Percentiles rank a stretch among this genome's conserved stretches.
Evolutionary conservation across 345 rosid species (phyloP).

Genomic region (Brassica juncea): DNA sequence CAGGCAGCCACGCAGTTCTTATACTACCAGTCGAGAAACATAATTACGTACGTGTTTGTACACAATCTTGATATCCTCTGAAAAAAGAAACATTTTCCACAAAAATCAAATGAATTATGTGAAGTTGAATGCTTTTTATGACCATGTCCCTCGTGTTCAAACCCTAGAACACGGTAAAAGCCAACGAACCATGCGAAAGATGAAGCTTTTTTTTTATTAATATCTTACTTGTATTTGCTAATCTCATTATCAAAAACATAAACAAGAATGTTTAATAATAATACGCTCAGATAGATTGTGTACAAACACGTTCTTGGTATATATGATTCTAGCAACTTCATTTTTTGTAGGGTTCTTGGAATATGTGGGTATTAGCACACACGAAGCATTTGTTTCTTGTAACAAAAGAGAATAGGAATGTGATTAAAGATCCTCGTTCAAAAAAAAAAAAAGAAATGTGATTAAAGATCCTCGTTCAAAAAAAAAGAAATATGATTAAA

Average conservation of each 20-base stretch:
- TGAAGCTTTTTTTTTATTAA: constrained; percentile 6
- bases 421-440: neutral
- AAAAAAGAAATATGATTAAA: neutral
- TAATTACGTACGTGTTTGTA: neutral
- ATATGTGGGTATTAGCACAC: neutral
- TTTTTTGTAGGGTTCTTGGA: too few species aligned
- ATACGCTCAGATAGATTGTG: neutral
- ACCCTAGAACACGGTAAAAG: neutral
- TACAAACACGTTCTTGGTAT: neutral
- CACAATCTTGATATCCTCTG: neutral
- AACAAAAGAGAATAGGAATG: neutral
- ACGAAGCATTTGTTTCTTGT: neutral
- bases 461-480: neutral
- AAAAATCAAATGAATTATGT: constrained; percentile 16
- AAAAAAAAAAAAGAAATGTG: neutral
- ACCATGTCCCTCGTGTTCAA: constrained; percentile 1
- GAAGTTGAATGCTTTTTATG: neutral
- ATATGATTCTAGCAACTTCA: neutral
- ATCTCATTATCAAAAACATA: neutral
- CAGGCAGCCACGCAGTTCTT: neutral
- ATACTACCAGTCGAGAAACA: neutral
- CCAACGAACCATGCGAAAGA: constrained; percentile 11
- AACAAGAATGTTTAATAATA: neutral
- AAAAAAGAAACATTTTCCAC: neutral
- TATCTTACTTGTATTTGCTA: neutral